Base-by-base conservation (phyloP, 257 asterid species). In the Rehmannia glutinosa region DNA sequence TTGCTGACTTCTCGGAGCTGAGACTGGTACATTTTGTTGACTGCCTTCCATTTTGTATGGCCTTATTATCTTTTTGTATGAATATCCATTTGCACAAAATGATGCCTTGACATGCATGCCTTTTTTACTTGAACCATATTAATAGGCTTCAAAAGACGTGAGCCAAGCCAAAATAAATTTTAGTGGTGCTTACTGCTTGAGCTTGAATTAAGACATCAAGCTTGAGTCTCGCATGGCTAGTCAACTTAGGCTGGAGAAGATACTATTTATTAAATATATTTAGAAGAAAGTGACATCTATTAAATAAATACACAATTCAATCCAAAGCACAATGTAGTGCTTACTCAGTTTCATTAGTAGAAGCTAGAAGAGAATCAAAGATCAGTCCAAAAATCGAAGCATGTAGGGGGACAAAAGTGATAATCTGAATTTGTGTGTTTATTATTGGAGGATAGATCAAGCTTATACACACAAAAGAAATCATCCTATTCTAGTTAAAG, bases 1-100 rank as follows among this genome's bases (percentile, higher is more conserved):
- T 94, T 80, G 81, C 83, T 60, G 88, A 94, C 69, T 94, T 94
- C 76, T 77, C 96, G 8, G 82, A 85, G 84, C 80, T 94, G 56
- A 85, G 99, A 81, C 84, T 39, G 95, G 98, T 88, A 81, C 61
- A 32, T 10, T 67, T 55, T 72, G 47, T 59, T 51, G 28, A 55
- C 49, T 66, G 27, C 61, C 46, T 27, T 13, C 53, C n/a, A n/a
- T 13, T 66, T 38, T 17, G 41, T 62, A 1, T 58, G 21, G 51
- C 36, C 28, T 21, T 54, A 55, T 17, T 46, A 71, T 33, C 64
- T 41, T 56, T 41, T 38, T 35, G 1, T 38, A 27, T 1, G 35
- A 10, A 20, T 61, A 71, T 32, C 30, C 52, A 16, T 66, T 59
- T 33, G 50, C 42, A 16, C 61, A 5, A 50, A 63, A n/a, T 17